Percentiles rank a stretch among this genome's conserved stretches.
Evolutionary conservation across 2,329 filamentous ascomycete species (phyloP).

Genomic region (Fusarium pseudoanthophilum): DNA sequence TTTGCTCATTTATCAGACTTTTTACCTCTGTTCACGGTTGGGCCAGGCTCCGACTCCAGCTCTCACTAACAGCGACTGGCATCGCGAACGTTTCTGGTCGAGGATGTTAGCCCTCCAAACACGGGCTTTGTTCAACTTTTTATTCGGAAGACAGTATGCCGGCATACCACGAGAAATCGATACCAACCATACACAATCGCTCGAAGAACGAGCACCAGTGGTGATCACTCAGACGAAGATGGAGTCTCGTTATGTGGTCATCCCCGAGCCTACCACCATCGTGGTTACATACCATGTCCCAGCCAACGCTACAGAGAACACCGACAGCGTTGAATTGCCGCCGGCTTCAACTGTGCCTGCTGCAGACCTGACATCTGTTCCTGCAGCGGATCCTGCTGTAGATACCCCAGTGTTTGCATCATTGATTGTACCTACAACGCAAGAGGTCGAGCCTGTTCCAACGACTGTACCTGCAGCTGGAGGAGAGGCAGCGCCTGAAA

Average conservation of each 20-base stretch:
- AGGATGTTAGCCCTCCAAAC: slow-evolving; percentile 54
- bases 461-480: slow-evolving; percentile 17
- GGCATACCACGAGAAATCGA: slow-evolving; percentile 56
- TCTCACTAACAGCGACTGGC: slow-evolving; percentile 40
- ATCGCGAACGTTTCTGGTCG: slow-evolving; percentile 50
- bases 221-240: slow-evolving; percentile 33
- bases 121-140: slow-evolving; percentile 61
- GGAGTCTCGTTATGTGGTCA: slow-evolving; percentile 26
- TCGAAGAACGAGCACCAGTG: slow-evolving; percentile 27
- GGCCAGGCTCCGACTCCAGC: slow-evolving; percentile 20
- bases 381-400: neutral
- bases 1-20: slow-evolving; percentile 24
- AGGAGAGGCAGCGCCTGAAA: slow-evolving; percentile 18
- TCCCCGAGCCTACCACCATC: slow-evolving; percentile 32
- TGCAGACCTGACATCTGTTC: slow-evolving; percentile 9
- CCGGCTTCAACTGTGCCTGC: slow-evolving; percentile 21
- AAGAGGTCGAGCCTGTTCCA: slow-evolving; percentile 8
- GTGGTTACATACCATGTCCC: slow-evolving; percentile 34
- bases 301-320: slow-evolving; percentile 19
- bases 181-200: slow-evolving; percentile 29
- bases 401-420: slow-evolving; percentile 33
- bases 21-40: slow-evolving; percentile 17
- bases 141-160: slow-evolving; percentile 64
- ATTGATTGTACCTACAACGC: slow-evolving; percentile 23
- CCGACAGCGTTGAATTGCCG: neutral